phyloP scores from a whole-genome alignment of 306 rosid species.

The Clitoria ternatea region DNA sequence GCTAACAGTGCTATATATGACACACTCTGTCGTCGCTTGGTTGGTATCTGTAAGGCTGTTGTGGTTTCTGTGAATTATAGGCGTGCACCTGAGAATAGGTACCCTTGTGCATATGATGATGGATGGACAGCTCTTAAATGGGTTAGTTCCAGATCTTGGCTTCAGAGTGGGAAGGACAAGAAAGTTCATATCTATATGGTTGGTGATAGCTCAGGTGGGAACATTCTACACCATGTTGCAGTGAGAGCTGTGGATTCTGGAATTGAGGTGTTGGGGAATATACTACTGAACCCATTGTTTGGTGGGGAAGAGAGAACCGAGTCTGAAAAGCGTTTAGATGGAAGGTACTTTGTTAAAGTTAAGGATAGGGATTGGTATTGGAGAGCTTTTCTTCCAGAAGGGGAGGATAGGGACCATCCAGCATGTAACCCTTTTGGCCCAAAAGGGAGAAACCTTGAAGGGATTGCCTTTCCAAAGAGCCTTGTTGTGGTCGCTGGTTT shows the following conservation, averaged over 20 bases:
- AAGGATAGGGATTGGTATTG: conserved; percentile 96
- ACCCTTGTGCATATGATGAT: conserved; percentile 92
- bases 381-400: conserved; percentile 97
- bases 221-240: conserved; percentile 94
- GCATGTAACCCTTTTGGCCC: conserved; percentile 98
- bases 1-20: conserved; percentile 92
- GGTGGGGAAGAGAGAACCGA: conserved; percentile 84
- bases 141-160: conserved; percentile 82
- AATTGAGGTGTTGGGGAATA: conserved; percentile 70
- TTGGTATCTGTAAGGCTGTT: conserved; percentile 75
- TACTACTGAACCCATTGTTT: conserved; percentile 90
- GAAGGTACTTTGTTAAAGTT: conserved; percentile 79
- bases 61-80: conserved; percentile 88
- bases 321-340: conserved; percentile 73
- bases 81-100: conserved; percentile 80
- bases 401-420: conserved; percentile 90
- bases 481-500: conserved; percentile 96
- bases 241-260: conserved; percentile 60
- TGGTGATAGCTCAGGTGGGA: conserved; percentile 98
- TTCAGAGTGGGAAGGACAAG: conserved; percentile 68
- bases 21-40: conserved; percentile 77
- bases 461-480: conserved; percentile 75
- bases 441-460: conserved; percentile 54
- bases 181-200: conserved; percentile 79
- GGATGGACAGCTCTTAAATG: conserved; percentile 88